Evolutionary conservation across 2,329 filamentous ascomycete species (phyloP).

Genomic region (Niveomyces coronatus): DNA sequence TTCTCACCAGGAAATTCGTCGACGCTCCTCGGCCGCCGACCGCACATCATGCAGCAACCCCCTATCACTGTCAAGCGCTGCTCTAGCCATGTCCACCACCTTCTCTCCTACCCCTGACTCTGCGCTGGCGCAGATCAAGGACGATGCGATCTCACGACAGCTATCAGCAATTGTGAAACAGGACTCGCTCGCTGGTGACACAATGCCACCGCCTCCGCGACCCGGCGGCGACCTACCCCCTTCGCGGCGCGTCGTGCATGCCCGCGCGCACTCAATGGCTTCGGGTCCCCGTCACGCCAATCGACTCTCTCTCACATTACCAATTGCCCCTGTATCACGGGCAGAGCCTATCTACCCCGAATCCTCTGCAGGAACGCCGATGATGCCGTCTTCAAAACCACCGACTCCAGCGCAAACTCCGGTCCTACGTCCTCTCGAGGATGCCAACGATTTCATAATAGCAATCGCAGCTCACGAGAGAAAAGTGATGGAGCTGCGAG

Average conservation of each 20-base stretch:
- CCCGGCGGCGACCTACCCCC: slow-evolving; percentile 30
- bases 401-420: slow-evolving; percentile 40
- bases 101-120: slow-evolving; percentile 15
- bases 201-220: slow-evolving; percentile 27
- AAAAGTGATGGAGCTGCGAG: slow-evolving; percentile 77
- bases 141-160: slow-evolving; percentile 11
- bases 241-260: slow-evolving; percentile 1
- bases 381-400: slow-evolving; percentile 30
- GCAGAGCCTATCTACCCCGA: slow-evolving; percentile 42
- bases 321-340: slow-evolving; percentile 43
- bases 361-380: slow-evolving; percentile 22
- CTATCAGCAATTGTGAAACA: slow-evolving; percentile 7
- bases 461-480: slow-evolving; percentile 89
- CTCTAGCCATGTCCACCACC: slow-evolving; percentile 17
- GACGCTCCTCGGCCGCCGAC: slow-evolving; percentile 29
- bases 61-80: slow-evolving; percentile 15
- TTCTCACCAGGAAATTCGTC: slow-evolving; percentile 28
- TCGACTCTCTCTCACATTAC: slow-evolving; percentile 49
- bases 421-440: slow-evolving; percentile 34
- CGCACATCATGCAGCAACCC: slow-evolving; percentile 15
- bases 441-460: slow-evolving; percentile 65
- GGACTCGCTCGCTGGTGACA: background rate
- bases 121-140: slow-evolving; percentile 7
- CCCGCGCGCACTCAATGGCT: slow-evolving; percentile 40
- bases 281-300: slow-evolving; percentile 40